Conservation (phyloP, 1,284 basidiomycete genomes). For the Sutorius eximius region DNA sequence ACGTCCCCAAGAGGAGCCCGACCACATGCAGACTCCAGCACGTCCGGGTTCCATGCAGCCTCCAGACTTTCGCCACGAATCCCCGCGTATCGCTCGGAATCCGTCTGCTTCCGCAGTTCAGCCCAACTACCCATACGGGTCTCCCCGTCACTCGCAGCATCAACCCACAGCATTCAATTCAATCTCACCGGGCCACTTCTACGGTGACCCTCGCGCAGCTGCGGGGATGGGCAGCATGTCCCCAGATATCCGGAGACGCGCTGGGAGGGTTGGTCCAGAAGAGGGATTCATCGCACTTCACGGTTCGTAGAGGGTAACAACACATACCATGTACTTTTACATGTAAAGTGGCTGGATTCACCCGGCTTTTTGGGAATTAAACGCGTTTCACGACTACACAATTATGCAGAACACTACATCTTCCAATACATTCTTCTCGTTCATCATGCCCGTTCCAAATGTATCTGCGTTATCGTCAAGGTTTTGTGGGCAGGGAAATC, state of each 20-base stretch:
- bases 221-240: conserved; percentile 39
- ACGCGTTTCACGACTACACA: conserved; percentile 1
- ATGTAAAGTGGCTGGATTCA: not conserved
- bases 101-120: conserved; percentile 28
- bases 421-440: not conserved
- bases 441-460: not conserved
- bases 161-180: conserved; percentile 31
- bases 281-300: conserved; percentile 37
- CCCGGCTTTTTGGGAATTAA: not conserved
- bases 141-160: conserved; percentile 37
- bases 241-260: conserved; percentile 39
- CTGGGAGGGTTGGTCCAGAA: conserved; percentile 33
- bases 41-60: conserved; percentile 34
- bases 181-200: conserved; percentile 38
- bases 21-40: conserved; percentile 21
- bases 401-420: not conserved
- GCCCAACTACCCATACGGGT: conserved; percentile 35
- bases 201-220: conserved; percentile 31
- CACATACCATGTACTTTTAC: conserved; percentile 11
- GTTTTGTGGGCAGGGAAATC: not conserved
- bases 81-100: conserved; percentile 31
- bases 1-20: conserved; percentile 30
- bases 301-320: conserved; percentile 27
- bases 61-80: conserved; percentile 36
- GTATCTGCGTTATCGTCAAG: not conserved